Evolutionary conservation across 2,329 filamentous ascomycete species (phyloP).

Genomic region (Xylaria sp.): DNA sequence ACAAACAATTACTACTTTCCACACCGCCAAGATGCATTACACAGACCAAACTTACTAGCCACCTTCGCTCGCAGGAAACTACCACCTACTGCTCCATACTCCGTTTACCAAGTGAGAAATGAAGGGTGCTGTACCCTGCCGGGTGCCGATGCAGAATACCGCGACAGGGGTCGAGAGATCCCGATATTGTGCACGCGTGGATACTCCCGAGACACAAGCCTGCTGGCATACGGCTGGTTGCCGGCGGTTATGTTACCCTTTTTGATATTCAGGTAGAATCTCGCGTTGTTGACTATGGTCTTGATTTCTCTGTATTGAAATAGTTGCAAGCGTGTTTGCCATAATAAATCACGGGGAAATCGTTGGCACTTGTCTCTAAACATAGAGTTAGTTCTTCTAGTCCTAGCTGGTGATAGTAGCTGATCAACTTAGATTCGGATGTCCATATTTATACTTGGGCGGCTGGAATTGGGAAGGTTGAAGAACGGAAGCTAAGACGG

Average conservation of each 20-base stretch:
- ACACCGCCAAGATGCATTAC: conserved; percentile 9
- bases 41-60: conserved; percentile 1
- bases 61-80: conserved; percentile 5
- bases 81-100: background rate
- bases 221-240: conserved; percentile 25
- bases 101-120: conserved; percentile 10
- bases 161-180: conserved; percentile 13
- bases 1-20: conserved; percentile 18
- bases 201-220: conserved; percentile 34
- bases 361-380: background rate
- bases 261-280: background rate
- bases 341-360: background rate
- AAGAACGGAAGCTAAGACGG: conserved; percentile 32
- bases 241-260: conserved; percentile 9
- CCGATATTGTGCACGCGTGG: conserved; percentile 38
- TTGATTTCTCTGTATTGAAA: conserved; percentile 7
- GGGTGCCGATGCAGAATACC: conserved; percentile 21
- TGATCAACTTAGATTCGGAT: background rate
- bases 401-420: background rate
- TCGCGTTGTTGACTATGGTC: background rate
- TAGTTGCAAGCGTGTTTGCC: background rate
- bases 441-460: background rate
- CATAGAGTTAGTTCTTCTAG: background rate
- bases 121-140: conserved; percentile 24
- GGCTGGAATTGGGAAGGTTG: background rate